Base-by-base conservation (phyloP, 345 rosid genomes). In the Gossypium bickii region DNA sequence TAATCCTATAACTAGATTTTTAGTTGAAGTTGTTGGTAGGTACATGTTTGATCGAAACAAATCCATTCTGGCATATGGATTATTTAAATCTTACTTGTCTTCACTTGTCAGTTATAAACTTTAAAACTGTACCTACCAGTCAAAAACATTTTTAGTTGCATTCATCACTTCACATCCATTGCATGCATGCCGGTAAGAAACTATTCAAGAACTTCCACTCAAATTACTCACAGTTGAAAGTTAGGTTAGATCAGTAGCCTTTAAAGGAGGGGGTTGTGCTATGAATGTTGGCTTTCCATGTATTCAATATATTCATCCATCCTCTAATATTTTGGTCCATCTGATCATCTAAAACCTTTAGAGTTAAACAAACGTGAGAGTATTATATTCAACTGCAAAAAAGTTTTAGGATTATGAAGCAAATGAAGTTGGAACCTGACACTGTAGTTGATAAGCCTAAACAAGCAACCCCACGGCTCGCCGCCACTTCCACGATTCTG, bases 221-320 rank as follows among this genome's bases (percentile, higher is more conserved):
- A 64, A 64, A 43, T 34, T 34, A 53, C 55, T 56, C 80, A 24
- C 3, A 17, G 45, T 76, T 83, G 90, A 90, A 84, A 75, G 90
- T 82, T 88, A 83, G 95, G 87, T 85, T 81, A 86, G 87, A 85
- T 83, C 73, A 70, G 78, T 72, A 71, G 91, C 69, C 9, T 18
- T 18, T 5, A 11, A 16, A 2, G 11, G 2, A 9, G 60, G 24
- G 25, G 25, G 25, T 24, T 24, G 25, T 24, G 25, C 29, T 17
- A 20, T 62, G 55, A 62, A 58, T 62, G 38, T 72, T 12, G 66
- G 66, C 64, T 20, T 44, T 55, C 34, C 41, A 9, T 72, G 55
- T 22, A 27, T 49, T 63, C 51, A 29, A 55, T 77, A 34, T 58
- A 58, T 24, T 25, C 12, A 9, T 59, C 64, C 3, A 58, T 68